These are phyloP conservation scores for Ogataea neopini DNA, from an alignment of 805 yeast genomes.

Conservation along the genomic window DNA sequence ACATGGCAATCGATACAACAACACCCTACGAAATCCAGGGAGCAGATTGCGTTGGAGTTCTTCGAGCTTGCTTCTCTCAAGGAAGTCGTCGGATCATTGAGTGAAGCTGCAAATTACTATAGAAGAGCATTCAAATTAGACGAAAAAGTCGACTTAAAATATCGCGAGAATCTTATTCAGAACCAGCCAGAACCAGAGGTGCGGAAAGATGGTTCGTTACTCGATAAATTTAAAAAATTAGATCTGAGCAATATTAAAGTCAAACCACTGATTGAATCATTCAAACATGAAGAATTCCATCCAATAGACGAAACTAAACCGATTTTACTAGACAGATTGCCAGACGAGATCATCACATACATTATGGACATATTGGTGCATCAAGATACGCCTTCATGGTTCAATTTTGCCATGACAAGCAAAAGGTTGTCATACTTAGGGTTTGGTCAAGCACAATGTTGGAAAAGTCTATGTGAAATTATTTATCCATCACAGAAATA, in stretches of 20 bases:
- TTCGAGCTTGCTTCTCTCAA: slow-evolving; percentile 72
- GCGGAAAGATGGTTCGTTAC: slow-evolving; percentile 18
- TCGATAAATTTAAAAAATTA: slow-evolving; percentile 24
- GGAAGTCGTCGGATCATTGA: slow-evolving; percentile 71
- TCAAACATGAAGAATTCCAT: slow-evolving; percentile 29
- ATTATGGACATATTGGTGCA: slow-evolving; percentile 50
- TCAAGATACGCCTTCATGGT: slow-evolving; percentile 63
- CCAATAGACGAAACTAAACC: slow-evolving; percentile 38
- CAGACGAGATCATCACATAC: slow-evolving; percentile 57
- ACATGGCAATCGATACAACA: slow-evolving; percentile 28
- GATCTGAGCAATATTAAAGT: slow-evolving; percentile 48
- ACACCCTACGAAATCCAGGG: slow-evolving; percentile 33
- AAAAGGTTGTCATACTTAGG: slow-evolving; percentile 56
- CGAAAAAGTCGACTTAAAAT: slow-evolving; percentile 62
- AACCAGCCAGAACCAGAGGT: slow-evolving; percentile 23
- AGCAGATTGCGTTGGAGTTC: slow-evolving; percentile 53
- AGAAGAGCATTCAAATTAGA: slow-evolving; percentile 67
- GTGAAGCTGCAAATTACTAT: slow-evolving; percentile 79
- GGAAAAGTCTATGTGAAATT: slow-evolving; percentile 50
- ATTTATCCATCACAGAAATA: slow-evolving; percentile 58
- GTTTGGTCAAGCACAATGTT: slow-evolving; percentile 50
- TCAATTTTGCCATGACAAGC: slow-evolving; percentile 60
- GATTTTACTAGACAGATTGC: slow-evolving; percentile 45
- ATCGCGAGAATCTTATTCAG: slow-evolving; percentile 53
- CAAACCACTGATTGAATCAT: slow-evolving; percentile 39